A percentile compares a stretch with the other conserved stretches of the same genome.
phyloP scores from a whole-genome alignment of 1,284 basidiomycete species.

The Apiotrichum gamsii region DNA sequence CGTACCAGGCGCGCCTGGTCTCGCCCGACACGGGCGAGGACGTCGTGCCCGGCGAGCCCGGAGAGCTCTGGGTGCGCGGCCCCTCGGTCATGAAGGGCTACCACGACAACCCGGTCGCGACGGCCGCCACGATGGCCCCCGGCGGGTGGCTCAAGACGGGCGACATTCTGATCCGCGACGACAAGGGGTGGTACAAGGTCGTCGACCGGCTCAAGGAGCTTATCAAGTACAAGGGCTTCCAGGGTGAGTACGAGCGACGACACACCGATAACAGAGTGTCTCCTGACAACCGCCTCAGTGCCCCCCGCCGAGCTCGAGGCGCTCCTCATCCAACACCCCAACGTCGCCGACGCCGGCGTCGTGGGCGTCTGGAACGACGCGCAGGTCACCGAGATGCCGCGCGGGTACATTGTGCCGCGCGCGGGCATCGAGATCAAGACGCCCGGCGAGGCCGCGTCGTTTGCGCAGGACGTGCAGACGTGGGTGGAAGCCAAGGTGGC shows the following conservation, averaged over 20 bases:
- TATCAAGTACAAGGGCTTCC: constrained; percentile 63
- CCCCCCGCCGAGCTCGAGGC: constrained; percentile 76
- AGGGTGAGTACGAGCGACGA: constrained; percentile 20
- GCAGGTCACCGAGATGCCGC: constrained; percentile 70
- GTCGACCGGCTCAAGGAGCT: constrained; percentile 61
- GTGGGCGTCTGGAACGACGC: constrained; percentile 59
- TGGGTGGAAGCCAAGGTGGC: constrained; percentile 59
- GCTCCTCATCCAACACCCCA: constrained; percentile 63
- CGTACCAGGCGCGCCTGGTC: constrained; percentile 69
- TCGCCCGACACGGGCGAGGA: constrained; percentile 28
- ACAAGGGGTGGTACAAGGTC: constrained; percentile 54
- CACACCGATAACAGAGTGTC: neutral
- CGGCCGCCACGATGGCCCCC: constrained; percentile 59
- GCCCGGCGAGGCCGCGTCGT: too few species aligned
- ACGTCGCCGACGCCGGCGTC: constrained; percentile 64
- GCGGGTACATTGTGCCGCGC: constrained; percentile 53
- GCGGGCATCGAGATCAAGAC: too few species aligned
- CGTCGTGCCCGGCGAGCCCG: constrained; percentile 55
- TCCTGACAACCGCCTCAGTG: constrained; percentile 52
- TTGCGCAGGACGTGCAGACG: constrained; percentile 12
- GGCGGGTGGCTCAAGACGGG: constrained; percentile 76
- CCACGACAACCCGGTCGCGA: constrained; percentile 61
- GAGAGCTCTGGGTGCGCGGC: constrained; percentile 75
- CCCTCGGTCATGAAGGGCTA: constrained; percentile 72
- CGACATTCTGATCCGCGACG: constrained; percentile 61